phyloP scores from a whole-genome alignment of 2,329 filamentous ascomycete genomes.

The Microsporum ferrugineum region DNA sequence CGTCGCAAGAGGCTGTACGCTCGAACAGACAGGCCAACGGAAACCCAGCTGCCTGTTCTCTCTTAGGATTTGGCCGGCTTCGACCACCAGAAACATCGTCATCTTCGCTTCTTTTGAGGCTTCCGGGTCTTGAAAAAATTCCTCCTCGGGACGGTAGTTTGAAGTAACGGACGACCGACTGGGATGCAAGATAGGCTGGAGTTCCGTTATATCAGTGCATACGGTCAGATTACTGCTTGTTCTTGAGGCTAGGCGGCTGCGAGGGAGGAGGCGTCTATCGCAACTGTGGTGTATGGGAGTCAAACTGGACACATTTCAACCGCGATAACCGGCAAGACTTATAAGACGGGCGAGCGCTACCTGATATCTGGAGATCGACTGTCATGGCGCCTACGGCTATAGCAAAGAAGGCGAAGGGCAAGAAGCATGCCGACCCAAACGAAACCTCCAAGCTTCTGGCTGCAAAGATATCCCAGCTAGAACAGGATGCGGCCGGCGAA shows the following conservation, averaged over 20 bases:
- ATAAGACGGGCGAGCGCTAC: constrained; percentile 7
- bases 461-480: constrained; percentile 87
- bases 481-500: constrained; percentile 83
- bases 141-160: not conserved
- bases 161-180: not conserved
- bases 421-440: constrained; percentile 71
- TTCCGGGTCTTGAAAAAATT: not conserved
- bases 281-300: not conserved
- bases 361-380: constrained; percentile 1
- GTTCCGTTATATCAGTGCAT: not conserved
- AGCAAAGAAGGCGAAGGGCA: constrained; percentile 69
- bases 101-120: not conserved
- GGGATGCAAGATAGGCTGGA: not conserved
- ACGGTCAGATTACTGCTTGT: not conserved
- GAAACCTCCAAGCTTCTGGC: constrained; percentile 87
- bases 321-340: not conserved
- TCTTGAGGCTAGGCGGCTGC: not conserved
- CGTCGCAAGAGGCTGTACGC: not conserved
- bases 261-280: not conserved
- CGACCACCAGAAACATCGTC: not conserved
- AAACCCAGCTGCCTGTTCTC: not conserved
- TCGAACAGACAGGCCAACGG: not conserved
- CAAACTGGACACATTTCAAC: not conserved
- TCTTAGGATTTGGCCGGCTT: not conserved
- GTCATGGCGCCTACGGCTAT: constrained; percentile 40